A percentile compares a stretch with the other conserved stretches of the same genome.
Evolutionary conservation across 768 basidiomycete genomes (phyloP).

Genomic region (Tylopilus subfusipes): DNA sequence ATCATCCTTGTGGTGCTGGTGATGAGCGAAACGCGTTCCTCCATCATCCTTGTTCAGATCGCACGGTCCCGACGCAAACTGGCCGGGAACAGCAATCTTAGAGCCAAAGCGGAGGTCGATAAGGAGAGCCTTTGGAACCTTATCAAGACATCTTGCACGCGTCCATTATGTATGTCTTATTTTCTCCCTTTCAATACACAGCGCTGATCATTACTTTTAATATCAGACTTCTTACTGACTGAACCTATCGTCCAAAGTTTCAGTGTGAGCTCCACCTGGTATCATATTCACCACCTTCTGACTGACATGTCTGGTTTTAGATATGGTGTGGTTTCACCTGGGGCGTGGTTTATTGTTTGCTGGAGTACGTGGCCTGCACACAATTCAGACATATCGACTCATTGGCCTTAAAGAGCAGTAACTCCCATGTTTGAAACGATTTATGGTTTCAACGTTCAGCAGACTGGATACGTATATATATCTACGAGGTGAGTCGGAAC

Average conservation of each 20-base stretch:
- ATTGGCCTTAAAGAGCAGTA: conserved; percentile 41
- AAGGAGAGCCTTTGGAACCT: conserved; percentile 48
- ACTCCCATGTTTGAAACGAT: conserved; percentile 51
- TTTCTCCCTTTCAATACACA: background rate
- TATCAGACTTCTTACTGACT: conserved; percentile 21
- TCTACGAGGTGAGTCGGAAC: conserved; percentile 43
- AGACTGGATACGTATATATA: conserved; percentile 56
- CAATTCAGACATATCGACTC: background rate
- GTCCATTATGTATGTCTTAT: conserved; percentile 59
- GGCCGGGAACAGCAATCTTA: conserved; percentile 58
- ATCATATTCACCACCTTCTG: background rate
- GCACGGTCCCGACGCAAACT: conserved; percentile 63
- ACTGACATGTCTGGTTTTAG: conserved; percentile 29
- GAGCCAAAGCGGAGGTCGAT: conserved; percentile 61
- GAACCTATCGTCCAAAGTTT: conserved; percentile 76
- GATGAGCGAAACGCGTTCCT: conserved; percentile 69
- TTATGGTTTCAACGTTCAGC: conserved; percentile 58
- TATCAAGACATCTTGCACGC: conserved; percentile 64
- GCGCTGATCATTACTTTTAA: background rate
- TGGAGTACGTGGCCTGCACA: conserved; percentile 40
- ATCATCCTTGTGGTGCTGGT: conserved; percentile 47
- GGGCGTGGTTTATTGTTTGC: conserved; percentile 68
- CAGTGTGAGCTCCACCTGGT: conserved; percentile 43
- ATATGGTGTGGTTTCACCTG: conserved; percentile 68
- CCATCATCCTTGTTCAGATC: conserved; percentile 64